Percentiles rank a stretch among this genome's conserved stretches.
phyloP scores from a whole-genome alignment of 2,329 filamentous ascomycete species.

The Fusarium brevicatenulatum region DNA sequence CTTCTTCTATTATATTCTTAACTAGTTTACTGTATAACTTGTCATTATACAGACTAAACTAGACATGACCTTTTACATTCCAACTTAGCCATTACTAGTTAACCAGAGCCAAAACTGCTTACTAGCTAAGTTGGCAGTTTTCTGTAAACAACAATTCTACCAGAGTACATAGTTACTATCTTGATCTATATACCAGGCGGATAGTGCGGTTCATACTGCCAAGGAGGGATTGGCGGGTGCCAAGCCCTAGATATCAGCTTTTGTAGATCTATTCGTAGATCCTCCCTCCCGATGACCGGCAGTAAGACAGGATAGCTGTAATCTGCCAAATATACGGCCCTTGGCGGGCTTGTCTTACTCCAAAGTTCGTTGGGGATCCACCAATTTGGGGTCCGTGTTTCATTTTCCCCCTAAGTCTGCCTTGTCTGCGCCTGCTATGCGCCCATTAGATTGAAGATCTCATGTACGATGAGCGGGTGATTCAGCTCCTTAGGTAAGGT shows the following conservation, averaged over 20 bases:
- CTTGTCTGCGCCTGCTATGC: background rate
- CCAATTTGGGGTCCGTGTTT: background rate
- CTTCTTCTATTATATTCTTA: too few relatives aligned
- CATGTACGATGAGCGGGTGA: background rate
- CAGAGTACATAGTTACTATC: background rate
- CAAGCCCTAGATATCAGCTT: background rate
- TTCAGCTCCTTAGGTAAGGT: background rate
- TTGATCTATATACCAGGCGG: background rate
- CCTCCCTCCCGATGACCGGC: background rate
- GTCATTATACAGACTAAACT: background rate
- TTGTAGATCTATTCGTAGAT: background rate
- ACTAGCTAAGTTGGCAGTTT: background rate
- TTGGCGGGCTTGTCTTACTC: background rate
- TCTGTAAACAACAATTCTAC: background rate
- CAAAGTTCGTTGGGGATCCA: background rate
- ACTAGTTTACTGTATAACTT: constrained; percentile 40
- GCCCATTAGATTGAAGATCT: background rate
- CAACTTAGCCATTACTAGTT: too few relatives aligned
- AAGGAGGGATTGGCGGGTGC: background rate
- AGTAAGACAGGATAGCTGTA: background rate
- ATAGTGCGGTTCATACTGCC: background rate
- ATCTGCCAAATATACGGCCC: background rate
- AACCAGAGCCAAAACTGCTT: background rate
- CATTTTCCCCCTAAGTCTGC: background rate
- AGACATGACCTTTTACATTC: background rate